Evolutionary conservation across 768 basidiomycete species (phyloP), one percentile per base, ranked within the genome.

Genomic region (Cubamyces sp.): DNA sequence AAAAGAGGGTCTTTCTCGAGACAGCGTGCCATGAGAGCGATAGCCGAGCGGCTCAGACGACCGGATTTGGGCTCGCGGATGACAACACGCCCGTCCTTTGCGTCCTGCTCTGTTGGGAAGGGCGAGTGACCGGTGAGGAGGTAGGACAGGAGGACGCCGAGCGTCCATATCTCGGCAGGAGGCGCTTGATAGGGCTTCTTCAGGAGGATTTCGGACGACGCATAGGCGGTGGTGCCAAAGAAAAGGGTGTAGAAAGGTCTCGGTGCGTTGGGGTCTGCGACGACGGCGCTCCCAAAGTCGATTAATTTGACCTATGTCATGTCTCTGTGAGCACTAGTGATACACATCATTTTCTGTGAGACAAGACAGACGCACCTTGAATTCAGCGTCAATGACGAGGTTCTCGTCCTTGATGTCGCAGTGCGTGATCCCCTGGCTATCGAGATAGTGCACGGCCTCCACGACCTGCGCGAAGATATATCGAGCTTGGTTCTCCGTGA

Each of bases 401-500:
- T 99, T 99, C 74, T 99, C 96, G 57, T 98, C 96, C 73, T 99
- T 99, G 69, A 99, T 87, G 73, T 99, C 96, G 42, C 96, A 89
- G 74, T 99, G 96, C 0, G 90, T 87, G 67, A 98, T 91, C 26
- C 95, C 93, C 62, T 85, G 87, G 48, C 79, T 77, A 69, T 96
- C 83, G 39, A 98, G 82, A 70, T 95, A 93, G 63, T 83, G 76
- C 6, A 95, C 90, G 40, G 88, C 91, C 58, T 94, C 90, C 53
- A 93, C 92, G 46, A 97, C 85, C 76, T 98, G 96, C 37, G 82
- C 79, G 72, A 96, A 94, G 66, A 97, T 87, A 74, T 87, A 87
- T 54, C 87, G 84, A 11, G 94, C 90, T 70, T 91, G 86, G 49
- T 76, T 77, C 74, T 96, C 94, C 14, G 85, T 82, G 48, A 98